Conservation (phyloP, 2,329 filamentous ascomycete genomes). For the Biscogniauxia sp. region DNA sequence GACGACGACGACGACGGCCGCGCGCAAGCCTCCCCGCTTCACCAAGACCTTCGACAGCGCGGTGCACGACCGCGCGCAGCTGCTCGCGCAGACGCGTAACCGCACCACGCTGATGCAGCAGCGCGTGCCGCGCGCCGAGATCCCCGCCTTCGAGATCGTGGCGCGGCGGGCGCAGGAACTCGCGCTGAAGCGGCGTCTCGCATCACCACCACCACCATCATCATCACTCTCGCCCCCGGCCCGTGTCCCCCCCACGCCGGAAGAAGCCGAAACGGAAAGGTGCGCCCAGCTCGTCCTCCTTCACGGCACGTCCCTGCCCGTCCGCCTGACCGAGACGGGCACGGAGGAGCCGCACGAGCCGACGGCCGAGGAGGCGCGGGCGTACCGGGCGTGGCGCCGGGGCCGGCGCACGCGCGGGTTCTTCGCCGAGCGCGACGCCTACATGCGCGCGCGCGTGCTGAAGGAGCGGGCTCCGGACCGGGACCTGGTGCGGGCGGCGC, state of each 20-base stretch:
- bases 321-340: neutral
- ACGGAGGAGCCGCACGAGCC: conserved; percentile 2
- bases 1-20: conserved; percentile 3
- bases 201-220: too few relatives aligned
- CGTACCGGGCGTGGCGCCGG: conserved; percentile 10
- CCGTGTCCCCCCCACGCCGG: neutral
- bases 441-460: conserved; percentile 15
- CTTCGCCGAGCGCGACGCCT: conserved; percentile 15
- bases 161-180: neutral
- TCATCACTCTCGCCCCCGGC: too few relatives aligned
- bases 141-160: conserved; percentile 4
- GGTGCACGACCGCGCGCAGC: conserved; percentile 13
- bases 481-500: conserved; percentile 5
- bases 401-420: conserved; percentile 1
- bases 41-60: conserved; percentile 15
- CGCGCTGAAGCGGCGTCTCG: neutral
- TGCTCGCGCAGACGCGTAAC: conserved; percentile 13
- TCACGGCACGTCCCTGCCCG: conserved; percentile 12
- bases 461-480: conserved; percentile 9
- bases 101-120: conserved; percentile 15
- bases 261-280: neutral
- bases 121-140: conserved; percentile 13
- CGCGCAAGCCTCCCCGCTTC: conserved; percentile 9
- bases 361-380: conserved; percentile 6
- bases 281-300: neutral